These are phyloP conservation scores for Leccinum subfulvum DNA, from an alignment of 1,284 basidiomycete species.

Conservation along the genomic window DNA sequence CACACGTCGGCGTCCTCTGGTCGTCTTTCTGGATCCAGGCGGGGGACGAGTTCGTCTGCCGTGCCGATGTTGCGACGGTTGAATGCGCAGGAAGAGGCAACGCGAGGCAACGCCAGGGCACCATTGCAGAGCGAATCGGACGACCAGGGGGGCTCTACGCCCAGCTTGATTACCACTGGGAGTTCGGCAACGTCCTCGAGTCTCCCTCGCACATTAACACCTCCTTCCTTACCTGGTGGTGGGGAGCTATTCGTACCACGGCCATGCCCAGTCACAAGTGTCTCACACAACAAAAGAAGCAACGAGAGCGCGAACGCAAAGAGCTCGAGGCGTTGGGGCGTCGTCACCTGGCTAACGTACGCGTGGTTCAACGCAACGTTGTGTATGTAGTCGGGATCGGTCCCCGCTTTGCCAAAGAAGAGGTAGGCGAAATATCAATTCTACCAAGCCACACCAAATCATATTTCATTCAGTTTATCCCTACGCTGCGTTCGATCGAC, in stretches of 20 bases:
- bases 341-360: constrained; percentile 88
- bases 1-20: constrained; percentile 13
- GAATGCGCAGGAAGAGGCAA: constrained; percentile 14
- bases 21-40: constrained; percentile 1
- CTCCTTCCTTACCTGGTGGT: constrained; percentile 13
- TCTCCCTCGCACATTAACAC: constrained; percentile 3
- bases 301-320: constrained; percentile 93
- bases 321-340: constrained; percentile 89
- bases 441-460: constrained; percentile 10
- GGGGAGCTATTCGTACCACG: constrained; percentile 16
- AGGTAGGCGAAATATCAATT: constrained; percentile 56
- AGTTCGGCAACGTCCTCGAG: constrained; percentile 22
- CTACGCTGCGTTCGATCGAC: constrained; percentile 91
- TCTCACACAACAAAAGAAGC: constrained; percentile 94
- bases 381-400: constrained; percentile 96
- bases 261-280: constrained; percentile 72
- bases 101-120: background rate
- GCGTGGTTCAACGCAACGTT: constrained; percentile 95
- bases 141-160: constrained; percentile 20
- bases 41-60: background rate
- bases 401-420: constrained; percentile 88
- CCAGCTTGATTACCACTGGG: constrained; percentile 24
- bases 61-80: constrained; percentile 23
- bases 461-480: constrained; percentile 68
- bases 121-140: constrained; percentile 9